Evolutionary conservation across 352 stramenopile species (phyloP).

Genomic region (Pythium brachiatum): DNA sequence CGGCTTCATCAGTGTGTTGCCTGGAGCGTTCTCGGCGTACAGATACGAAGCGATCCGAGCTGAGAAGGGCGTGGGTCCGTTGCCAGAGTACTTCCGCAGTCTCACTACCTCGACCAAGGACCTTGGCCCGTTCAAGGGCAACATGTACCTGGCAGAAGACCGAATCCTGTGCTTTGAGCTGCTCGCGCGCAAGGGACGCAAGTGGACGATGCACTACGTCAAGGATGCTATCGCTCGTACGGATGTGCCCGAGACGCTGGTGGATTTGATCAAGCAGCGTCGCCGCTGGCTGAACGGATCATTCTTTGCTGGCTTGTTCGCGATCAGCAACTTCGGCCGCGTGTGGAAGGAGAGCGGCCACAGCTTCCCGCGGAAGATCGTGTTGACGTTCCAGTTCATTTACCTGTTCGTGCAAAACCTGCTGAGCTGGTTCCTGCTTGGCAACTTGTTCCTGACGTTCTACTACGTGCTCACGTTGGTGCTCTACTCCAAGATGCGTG

Average conservation of each 20-base stretch:
- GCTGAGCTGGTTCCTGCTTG: constrained; percentile 42
- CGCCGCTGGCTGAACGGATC: constrained; percentile 59
- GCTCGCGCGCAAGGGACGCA: constrained; percentile 31
- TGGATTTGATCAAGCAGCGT: constrained; percentile 60
- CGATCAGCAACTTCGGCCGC: constrained; percentile 51
- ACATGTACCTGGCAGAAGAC: constrained; percentile 72
- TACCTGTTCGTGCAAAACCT: constrained; percentile 43
- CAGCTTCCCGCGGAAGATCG: constrained; percentile 34
- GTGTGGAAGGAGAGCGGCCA: constrained; percentile 48
- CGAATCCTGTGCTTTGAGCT: constrained; percentile 67
- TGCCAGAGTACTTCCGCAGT: constrained; percentile 48
- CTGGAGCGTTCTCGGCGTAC: constrained; percentile 47
- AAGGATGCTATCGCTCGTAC: constrained; percentile 54
- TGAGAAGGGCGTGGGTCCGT: constrained; percentile 40
- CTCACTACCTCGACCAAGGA: constrained; percentile 45
- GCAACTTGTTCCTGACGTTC: constrained; percentile 50
- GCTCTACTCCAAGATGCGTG: constrained; percentile 30
- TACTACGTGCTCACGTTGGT: constrained; percentile 46
- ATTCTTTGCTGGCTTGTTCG: constrained; percentile 61
- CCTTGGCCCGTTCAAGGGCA: constrained; percentile 55
- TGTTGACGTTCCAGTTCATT: constrained; percentile 41
- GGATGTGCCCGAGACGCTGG: constrained; percentile 46
- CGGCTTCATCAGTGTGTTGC: constrained; percentile 48
- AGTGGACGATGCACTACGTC: constrained; percentile 50
- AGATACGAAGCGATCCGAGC: constrained; percentile 53